Conservation (phyloP, 2,329 filamentous ascomycete species). For the Colletotrichum magnum region DNA sequence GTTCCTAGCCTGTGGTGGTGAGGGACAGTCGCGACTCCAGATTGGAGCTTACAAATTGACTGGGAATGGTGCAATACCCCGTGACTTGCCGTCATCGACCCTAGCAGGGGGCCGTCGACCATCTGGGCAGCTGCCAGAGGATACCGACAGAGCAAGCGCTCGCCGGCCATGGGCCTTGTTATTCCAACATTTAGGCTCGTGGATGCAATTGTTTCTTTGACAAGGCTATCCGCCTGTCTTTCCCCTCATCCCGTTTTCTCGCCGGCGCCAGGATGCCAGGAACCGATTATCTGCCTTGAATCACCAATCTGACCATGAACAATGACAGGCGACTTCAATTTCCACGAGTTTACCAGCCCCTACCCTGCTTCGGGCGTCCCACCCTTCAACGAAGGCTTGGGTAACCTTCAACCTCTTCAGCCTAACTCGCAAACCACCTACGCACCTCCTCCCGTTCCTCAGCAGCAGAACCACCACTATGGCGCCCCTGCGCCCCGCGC, state of each 20-base stretch:
- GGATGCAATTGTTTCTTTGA: constrained; percentile 30
- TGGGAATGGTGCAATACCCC: constrained; percentile 73
- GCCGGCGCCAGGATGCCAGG: constrained; percentile 41
- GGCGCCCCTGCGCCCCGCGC: constrained; percentile 44
- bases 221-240: constrained; percentile 33
- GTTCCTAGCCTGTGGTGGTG: constrained; percentile 39
- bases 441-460: constrained; percentile 52
- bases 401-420: constrained; percentile 65
- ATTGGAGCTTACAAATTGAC: constrained; percentile 60
- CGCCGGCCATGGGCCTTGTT: constrained; percentile 20
- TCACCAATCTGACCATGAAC: constrained; percentile 45
- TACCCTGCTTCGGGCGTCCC: constrained; percentile 52
- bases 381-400: constrained; percentile 58
- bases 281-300: constrained; percentile 38
- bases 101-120: constrained; percentile 39
- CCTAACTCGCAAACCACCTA: constrained; percentile 65
- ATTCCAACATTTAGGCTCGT: constrained; percentile 34
- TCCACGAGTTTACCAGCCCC: constrained; percentile 66
- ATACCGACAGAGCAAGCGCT: constrained; percentile 38
- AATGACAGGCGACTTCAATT: constrained; percentile 72
- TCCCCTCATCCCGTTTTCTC: constrained; percentile 31
- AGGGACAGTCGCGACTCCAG: constrained; percentile 44
- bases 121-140: constrained; percentile 37
- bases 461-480: constrained; percentile 50
- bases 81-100: constrained; percentile 60